Evolutionary conservation across 352 stramenopile genomes (phyloP), one percentile per base, ranked within the genome.

Genomic region (Phytophthora ohioensis): DNA sequence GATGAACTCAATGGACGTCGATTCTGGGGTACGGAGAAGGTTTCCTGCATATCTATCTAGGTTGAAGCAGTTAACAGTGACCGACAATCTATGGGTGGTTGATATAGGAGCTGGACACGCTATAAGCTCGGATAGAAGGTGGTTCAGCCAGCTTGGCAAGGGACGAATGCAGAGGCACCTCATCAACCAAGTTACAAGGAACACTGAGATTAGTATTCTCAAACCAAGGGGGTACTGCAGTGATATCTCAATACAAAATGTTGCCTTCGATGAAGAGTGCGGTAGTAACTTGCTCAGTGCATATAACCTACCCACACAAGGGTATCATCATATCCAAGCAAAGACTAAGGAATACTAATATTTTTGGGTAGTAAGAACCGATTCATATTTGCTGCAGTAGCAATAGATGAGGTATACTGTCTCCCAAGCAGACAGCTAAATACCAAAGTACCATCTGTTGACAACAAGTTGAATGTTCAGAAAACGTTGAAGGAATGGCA

Each of bases 301-400:
- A n/a, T 69, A 65, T 47, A 65, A 57, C 12, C 9, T 69, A n/a
- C 46, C 58, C 5, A 53, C n/a, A 53, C 67, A 74, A 61, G 59
- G 38, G 7, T 74, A 59, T 65, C 30, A 43, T 8, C 57, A 65
- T 38, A 51, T 63, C 30, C 53, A 69, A 27, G 17, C 67, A 12
- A 61, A 66, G 4, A 39, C 9, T 5, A 53, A 52, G 2, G 41
- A 58, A 6, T 73, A 54, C 21, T 31, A 61, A 9, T 61, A 61
- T 4, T 69, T 65, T 6, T 69, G 30, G 36, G 58, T 57, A 62
- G 13, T 57, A 64, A 62, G 1, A 54, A 53, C 36, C 39, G 17
- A 57, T 57, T 70, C 17, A 38, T 58, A 58, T 70, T 71, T 63
- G 60, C 42, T 38, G 60, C 61, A 32, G 67, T 70, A 45, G 46